phyloP scores from a whole-genome alignment of 1,284 basidiomycete species.

The Hymenochaete sp. region DNA sequence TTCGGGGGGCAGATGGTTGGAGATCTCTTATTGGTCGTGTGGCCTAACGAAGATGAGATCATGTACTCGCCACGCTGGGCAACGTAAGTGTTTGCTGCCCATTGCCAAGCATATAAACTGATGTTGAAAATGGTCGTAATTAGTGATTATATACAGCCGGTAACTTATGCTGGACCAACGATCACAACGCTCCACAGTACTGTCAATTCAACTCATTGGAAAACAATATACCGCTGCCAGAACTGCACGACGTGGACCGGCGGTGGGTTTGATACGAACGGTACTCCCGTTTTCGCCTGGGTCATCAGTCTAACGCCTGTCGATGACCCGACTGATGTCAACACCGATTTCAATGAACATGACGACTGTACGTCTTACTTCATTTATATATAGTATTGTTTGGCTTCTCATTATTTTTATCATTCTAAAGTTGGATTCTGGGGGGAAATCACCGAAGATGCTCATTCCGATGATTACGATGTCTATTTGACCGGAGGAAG shows the following conservation, averaged over 20 bases:
- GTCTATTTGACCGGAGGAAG: slow-evolving; percentile 43
- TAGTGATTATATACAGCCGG: slow-evolving; percentile 40
- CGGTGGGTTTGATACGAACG: slow-evolving; percentile 33
- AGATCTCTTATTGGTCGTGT: slow-evolving; percentile 47
- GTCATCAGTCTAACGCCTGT: slow-evolving; percentile 33
- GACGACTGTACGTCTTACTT: slow-evolving; percentile 32
- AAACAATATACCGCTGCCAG: slow-evolving; percentile 49
- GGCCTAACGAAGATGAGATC: slow-evolving; percentile 45
- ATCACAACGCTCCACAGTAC: slow-evolving; percentile 36
- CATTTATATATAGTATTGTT: neutral
- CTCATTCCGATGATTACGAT: slow-evolving; percentile 41
- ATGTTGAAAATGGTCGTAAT: neutral
- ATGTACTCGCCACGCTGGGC: slow-evolving; percentile 44
- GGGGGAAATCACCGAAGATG: slow-evolving; percentile 40
- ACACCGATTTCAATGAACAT: slow-evolving; percentile 35
- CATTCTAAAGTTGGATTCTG: slow-evolving; percentile 41
- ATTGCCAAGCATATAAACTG: neutral
- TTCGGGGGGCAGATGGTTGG: slow-evolving; percentile 47
- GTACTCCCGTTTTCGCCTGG: slow-evolving; percentile 44
- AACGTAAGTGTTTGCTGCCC: slow-evolving; percentile 28
- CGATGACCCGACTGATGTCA: slow-evolving; percentile 30
- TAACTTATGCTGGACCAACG: slow-evolving; percentile 35
- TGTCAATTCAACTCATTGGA: slow-evolving; percentile 47
- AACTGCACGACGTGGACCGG: slow-evolving; percentile 33
- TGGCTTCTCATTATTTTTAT: neutral